These are phyloP conservation scores for Diaporthe vexans DNA, from an alignment of 2,329 filamentous ascomycete species.

Conservation along the genomic window DNA sequence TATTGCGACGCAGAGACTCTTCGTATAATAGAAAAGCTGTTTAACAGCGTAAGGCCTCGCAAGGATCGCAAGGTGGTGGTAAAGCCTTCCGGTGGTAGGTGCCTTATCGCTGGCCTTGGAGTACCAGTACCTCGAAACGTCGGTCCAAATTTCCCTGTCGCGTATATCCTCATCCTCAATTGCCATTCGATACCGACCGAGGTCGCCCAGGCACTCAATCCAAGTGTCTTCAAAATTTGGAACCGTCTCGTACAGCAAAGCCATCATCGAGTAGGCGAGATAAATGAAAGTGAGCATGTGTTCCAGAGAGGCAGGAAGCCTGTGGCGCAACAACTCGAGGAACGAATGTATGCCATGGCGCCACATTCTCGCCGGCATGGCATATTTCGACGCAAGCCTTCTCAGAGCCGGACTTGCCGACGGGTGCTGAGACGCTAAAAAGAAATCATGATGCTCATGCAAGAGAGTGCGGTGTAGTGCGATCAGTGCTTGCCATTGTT, in stretches of 20 bases:
- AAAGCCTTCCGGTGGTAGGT: conserved; percentile 82
- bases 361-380: conserved; percentile 96
- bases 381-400: conserved; percentile 82
- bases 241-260: conserved; percentile 87
- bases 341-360: conserved; percentile 90
- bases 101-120: conserved; percentile 82
- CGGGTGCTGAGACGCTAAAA: conserved; percentile 89
- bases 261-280: conserved; percentile 90
- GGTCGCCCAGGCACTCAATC: conserved; percentile 93
- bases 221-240: conserved; percentile 88
- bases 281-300: conserved; percentile 95
- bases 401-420: conserved; percentile 78
- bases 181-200: conserved; percentile 87
- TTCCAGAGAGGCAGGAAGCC: conserved; percentile 82
- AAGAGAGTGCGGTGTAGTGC: conserved; percentile 84
- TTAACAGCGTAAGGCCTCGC: conserved; percentile 77
- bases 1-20: conserved; percentile 76
- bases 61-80: conserved; percentile 89
- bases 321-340: conserved; percentile 80
- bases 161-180: conserved; percentile 86
- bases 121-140: conserved; percentile 87
- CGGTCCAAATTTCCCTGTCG: conserved; percentile 85
- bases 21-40: conserved; percentile 80
- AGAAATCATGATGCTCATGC: conserved; percentile 88
- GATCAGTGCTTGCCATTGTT: conserved; percentile 89